Evolutionary conservation across 1,284 basidiomycete genomes (phyloP).

Genomic region (Marasmius oreades): DNA sequence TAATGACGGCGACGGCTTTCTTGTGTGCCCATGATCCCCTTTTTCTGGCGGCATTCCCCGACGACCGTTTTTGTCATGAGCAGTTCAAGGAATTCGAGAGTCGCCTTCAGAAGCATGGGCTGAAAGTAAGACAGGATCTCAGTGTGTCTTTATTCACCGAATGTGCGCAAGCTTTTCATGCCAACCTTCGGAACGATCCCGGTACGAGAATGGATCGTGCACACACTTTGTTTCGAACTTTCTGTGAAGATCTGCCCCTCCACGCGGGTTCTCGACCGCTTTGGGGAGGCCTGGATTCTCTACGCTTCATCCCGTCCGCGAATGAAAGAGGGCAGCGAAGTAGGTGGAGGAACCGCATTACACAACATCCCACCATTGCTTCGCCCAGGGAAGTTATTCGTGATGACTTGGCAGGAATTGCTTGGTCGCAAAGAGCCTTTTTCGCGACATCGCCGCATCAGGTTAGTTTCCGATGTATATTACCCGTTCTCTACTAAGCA

Average conservation of each 20-base stretch:
- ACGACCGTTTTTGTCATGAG: not conserved
- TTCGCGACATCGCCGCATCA: conserved; percentile 26
- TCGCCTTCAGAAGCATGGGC: conserved; percentile 12
- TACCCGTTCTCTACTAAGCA: not conserved
- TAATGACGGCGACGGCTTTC: not conserved
- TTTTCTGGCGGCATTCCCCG: not conserved
- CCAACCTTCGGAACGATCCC: conserved; percentile 11
- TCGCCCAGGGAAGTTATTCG: conserved; percentile 34
- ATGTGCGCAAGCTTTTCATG: conserved; percentile 28
- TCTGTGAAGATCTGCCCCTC: conserved; percentile 29
- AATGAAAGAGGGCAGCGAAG: conserved; percentile 12
- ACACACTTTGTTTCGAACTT: conserved; percentile 29
- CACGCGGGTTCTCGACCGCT: conserved; percentile 14
- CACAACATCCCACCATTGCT: conserved; percentile 28
- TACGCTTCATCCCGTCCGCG: conserved; percentile 36
- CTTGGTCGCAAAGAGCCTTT: conserved; percentile 41
- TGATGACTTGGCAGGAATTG: conserved; percentile 31
- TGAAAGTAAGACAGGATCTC: conserved; percentile 25
- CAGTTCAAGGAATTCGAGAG: not conserved
- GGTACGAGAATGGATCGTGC: conserved; percentile 21
- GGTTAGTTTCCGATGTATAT: not conserved
- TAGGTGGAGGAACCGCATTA: conserved; percentile 18
- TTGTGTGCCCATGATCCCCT: not conserved
- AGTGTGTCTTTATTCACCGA: conserved; percentile 28
- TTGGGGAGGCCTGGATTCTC: conserved; percentile 30